Percentiles rank a stretch among this genome's conserved stretches.
These are phyloP conservation scores for Ophiocordyceps camponoti-rufipedis DNA, from an alignment of 2,329 filamentous ascomycete species.

Conservation along the genomic window DNA sequence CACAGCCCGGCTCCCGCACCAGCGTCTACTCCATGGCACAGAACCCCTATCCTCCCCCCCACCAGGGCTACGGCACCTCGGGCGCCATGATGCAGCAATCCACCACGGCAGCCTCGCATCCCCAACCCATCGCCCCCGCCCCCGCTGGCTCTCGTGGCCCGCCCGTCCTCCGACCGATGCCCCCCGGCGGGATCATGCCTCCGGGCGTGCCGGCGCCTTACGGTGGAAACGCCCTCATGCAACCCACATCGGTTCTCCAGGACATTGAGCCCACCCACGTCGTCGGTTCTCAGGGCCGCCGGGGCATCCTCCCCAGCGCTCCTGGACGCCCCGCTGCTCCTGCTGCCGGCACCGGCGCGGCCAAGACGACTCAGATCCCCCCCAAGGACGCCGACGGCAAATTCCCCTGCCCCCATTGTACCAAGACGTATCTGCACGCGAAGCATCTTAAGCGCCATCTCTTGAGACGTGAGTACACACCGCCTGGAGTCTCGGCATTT, in stretches of 20 bases:
- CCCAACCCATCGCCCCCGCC: slow-evolving; percentile 59
- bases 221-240: slow-evolving; percentile 37
- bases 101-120: slow-evolving; percentile 48
- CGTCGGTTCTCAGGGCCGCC: slow-evolving; percentile 81
- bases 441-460: slow-evolving; percentile 97
- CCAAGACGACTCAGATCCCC: slow-evolving; percentile 70
- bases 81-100: slow-evolving; percentile 48
- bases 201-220: slow-evolving; percentile 42
- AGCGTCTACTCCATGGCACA: slow-evolving; percentile 36
- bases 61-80: slow-evolving; percentile 36
- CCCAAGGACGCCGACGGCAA: slow-evolving; percentile 95
- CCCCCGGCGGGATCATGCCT: slow-evolving; percentile 42
- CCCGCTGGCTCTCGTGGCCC: slow-evolving; percentile 38
- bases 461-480: slow-evolving; percentile 62
- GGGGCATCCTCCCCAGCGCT: slow-evolving; percentile 81
- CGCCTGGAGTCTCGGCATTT: slow-evolving; percentile 1
- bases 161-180: slow-evolving; percentile 51
- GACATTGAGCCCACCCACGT: slow-evolving; percentile 70
- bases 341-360: slow-evolving; percentile 44
- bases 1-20: slow-evolving; percentile 27
- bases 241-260: slow-evolving; percentile 33
- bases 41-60: slow-evolving; percentile 30
- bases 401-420: slow-evolving; percentile 95
- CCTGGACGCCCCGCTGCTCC: slow-evolving; percentile 69
- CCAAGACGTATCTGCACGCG: slow-evolving; percentile 91